Base-by-base conservation (phyloP, 805 yeast species). In the Jamesozyma hellenica region DNA sequence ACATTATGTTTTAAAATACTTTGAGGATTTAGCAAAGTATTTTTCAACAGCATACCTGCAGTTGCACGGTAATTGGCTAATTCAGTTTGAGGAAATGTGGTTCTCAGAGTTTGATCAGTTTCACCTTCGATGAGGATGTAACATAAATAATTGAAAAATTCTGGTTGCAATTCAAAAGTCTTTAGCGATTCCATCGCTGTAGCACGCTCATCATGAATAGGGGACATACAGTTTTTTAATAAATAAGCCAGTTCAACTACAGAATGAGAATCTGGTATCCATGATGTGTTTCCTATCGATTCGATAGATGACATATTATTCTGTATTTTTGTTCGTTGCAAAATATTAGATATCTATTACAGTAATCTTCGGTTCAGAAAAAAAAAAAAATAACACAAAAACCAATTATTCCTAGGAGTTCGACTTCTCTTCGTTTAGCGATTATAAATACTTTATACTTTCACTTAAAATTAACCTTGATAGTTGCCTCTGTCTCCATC, bases 41-140 rank as follows among this genome's bases (percentile, higher is more conserved):
- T 90, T 56, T 92, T 90, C 59, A 92, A 70, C 52, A 79, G 68
- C 43, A 88, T 62, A 9, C 97, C 98, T 1, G 96, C 90, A 0
- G 94, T 79, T 1, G 95, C 95, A 38, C 96, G 71, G 36, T 50
- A 46, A 21, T 52, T 52, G 19, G 52, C 50, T 28, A 57, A 33
- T 17, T 56, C 62, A 19, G 42, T 38, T 8, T 36, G 33, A 1
- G 55, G 35, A 25, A 54, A 52, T 10, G 48, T 49, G 1, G 49
- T 29, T 14, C 39, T 37, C 32, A 58, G 40, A 9, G 78, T 69
- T 32, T 75, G 77, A 21, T 63, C 50, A 9, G 71, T 64, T 10
- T 56, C 56, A 15, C 68, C 64, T 33, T 78, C 79, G 15, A 83
- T 74, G 30, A 92, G 67, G 34, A 88, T 71, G 51, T 74, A 75